Base-by-base conservation (phyloP, 31 red algal species). In the Odonthalia washingtoniensis region DNA sequence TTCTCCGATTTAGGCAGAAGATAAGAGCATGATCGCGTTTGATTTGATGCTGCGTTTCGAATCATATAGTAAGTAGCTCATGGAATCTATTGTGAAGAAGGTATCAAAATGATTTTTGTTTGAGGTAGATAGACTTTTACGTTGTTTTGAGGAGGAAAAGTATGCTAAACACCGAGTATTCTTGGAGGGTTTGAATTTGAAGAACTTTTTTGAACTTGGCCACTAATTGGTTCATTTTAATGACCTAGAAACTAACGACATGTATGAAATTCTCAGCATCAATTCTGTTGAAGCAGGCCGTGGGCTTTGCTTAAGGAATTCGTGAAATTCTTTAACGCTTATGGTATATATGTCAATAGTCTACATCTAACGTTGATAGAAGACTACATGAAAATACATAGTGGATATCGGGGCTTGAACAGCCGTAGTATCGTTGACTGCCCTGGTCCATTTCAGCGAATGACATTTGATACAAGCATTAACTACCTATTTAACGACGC, bases 401-500 rank as follows among this genome's bases (percentile, higher is more conserved):
- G 97, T 2, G 63, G 32, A 18, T 99, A 94, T 69, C 91, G 92
- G 21, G 85, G 87, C 2, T 99, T 99, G 70, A 96, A 83, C 78
- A 79, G 97, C 6, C n/a, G 49, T 24, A 73, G 30, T 9, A 99
- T 99, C 87, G 44, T 70, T 26, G 44, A 64, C 17, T 60, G 83
- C 26, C 75, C 91, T 12, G 92, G 94, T 42, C 46, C 79, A n/a
- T 77, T 99, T 28, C 97, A 99, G 69, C 77, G 84, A 5, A 85
- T 96, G 53, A 93, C 86, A n/a, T 99, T 99, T 75, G 97, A 99
- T 70, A 99, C 94, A 32, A 92, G 94, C 41, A 94, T 90, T 44
- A 85, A 87, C 14, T 96, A 96, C 80, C 67, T 99, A 41, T 83
- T 49, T 0, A 91, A 94, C n/a, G 88, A 89, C 37, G 79, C 94